Percentiles rank a stretch among this genome's conserved stretches.
Evolutionary conservation across 768 basidiomycete genomes (phyloP).

Genomic region (Leccinum disarticulatum): DNA sequence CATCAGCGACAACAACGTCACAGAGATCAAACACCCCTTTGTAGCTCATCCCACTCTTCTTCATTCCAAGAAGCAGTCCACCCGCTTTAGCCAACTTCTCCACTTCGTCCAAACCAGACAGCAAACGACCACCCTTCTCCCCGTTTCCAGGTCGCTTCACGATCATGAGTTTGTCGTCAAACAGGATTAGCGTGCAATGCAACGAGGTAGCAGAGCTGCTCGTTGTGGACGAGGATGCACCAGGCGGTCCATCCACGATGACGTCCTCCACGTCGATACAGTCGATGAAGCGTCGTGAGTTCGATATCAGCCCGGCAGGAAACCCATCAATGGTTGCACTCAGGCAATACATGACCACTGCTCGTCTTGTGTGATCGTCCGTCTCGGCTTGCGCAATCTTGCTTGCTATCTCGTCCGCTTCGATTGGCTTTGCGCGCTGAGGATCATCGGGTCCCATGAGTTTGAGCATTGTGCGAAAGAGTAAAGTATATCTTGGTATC

Average conservation of each 20-base stretch:
- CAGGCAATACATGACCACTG: constrained; percentile 84
- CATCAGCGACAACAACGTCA: constrained; percentile 80
- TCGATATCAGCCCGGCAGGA: constrained; percentile 87
- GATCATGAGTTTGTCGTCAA: constrained; percentile 91
- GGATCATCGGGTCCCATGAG: constrained; percentile 78
- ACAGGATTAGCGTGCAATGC: constrained; percentile 88
- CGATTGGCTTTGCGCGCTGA: constrained; percentile 73
- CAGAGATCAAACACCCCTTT: constrained; percentile 84
- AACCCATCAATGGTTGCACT: constrained; percentile 86
- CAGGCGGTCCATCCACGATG: constrained; percentile 44
- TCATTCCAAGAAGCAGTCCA: constrained; percentile 60
- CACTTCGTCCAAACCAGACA: constrained; percentile 77
- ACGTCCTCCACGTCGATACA: constrained; percentile 92
- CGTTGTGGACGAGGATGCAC: constrained; percentile 44
- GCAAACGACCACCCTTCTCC: constrained; percentile 68
- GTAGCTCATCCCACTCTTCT: constrained; percentile 79
- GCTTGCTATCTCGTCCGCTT: constrained; percentile 85
- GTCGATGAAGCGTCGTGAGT: constrained; percentile 84
- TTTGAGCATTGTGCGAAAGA: constrained; percentile 92
- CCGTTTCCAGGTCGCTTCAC: constrained; percentile 80
- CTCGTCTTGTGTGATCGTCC: constrained; percentile 88
- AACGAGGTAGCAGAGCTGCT: constrained; percentile 48
- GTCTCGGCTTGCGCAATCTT: constrained; percentile 90
- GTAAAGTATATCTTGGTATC: constrained; percentile 89
- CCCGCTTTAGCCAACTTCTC: constrained; percentile 70